These are phyloP conservation scores for Helianthus annuus DNA, from an alignment of 129 eudicot species.

Conservation along the genomic window DNA sequence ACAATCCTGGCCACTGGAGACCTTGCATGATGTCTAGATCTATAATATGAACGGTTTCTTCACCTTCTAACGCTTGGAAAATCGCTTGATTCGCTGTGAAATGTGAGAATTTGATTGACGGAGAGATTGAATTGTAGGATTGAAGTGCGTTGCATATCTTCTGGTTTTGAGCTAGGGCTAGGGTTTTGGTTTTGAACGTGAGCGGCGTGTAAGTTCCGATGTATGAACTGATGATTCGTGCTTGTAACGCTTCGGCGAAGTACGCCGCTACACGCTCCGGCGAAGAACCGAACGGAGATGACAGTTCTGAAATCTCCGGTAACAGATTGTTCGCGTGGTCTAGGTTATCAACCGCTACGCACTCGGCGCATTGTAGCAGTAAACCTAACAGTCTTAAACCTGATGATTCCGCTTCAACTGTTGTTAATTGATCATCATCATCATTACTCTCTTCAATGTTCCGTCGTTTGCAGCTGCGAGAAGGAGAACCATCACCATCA, in stretches of 20 bases:
- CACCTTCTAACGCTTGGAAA: conserved; percentile 64
- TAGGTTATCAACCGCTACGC: conserved; percentile 70
- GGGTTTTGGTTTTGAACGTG: conserved; percentile 7
- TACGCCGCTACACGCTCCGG: conserved; percentile 86
- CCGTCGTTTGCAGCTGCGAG: conserved; percentile 24
- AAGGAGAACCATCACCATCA: too few relatives aligned
- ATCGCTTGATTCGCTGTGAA: conserved; percentile 91
- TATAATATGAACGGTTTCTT: conserved; percentile 82
- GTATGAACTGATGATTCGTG: conserved; percentile 60
- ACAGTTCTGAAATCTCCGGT: conserved; percentile 64
- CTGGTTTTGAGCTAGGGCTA: conserved; percentile 45
- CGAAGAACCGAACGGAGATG: conserved; percentile 94
- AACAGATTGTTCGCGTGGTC: conserved; percentile 60
- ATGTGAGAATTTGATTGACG: conserved; percentile 78
- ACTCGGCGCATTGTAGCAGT: conserved; percentile 83
- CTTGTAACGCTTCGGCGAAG: conserved; percentile 77
- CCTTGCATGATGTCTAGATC: conserved; percentile 96
- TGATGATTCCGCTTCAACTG: conserved; percentile 48
- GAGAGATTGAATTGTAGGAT: conserved; percentile 76
- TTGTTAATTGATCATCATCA: too few relatives aligned
- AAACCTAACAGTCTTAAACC: conserved; percentile 65
- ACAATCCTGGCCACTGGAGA: conserved; percentile 91
- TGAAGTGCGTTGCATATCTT: conserved; percentile 62
- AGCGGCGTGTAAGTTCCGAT: conserved; percentile 63
- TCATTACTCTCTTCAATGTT: conserved; percentile 26